Conservation (phyloP, 2,329 filamentous ascomycete species). For the Cadophora gregata region DNA sequence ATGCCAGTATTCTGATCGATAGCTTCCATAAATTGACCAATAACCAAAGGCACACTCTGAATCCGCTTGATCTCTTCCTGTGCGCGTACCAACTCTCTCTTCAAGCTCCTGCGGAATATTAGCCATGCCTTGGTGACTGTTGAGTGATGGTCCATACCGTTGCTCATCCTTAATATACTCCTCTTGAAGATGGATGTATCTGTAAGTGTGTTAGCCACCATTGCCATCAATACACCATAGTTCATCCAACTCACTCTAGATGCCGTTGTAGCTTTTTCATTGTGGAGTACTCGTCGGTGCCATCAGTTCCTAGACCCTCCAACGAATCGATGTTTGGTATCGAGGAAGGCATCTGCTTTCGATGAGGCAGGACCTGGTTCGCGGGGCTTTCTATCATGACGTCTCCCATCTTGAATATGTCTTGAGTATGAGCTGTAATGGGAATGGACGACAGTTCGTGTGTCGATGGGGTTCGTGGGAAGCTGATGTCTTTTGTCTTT, state of each 20-base stretch:
- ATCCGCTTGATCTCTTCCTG: conserved; percentile 99
- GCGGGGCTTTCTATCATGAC: conserved; percentile 82
- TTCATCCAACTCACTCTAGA: conserved; percentile 71
- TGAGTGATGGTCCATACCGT: conserved; percentile 58
- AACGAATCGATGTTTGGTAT: conserved; percentile 91
- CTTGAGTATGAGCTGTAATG: neutral
- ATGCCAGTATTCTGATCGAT: conserved; percentile 99
- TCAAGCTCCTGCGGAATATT: conserved; percentile 73
- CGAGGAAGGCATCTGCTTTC: conserved; percentile 77
- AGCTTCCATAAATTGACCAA: conserved; percentile 99
- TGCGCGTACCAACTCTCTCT: conserved; percentile 94
- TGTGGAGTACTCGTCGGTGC: conserved; percentile 90
- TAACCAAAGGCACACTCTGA: conserved; percentile 96
- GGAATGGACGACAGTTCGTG: conserved; percentile 12
- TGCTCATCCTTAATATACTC: conserved; percentile 99
- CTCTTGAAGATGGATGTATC: conserved; percentile 96
- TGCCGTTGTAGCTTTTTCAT: conserved; percentile 97
- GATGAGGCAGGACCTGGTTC: conserved; percentile 76
- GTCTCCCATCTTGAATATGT: conserved; percentile 73
- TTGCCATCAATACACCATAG: neutral
- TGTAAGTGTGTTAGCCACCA: conserved; percentile 47
- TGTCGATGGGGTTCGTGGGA: conserved; percentile 1
- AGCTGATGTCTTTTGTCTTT: conserved; percentile 13
- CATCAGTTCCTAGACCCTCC: conserved; percentile 81
- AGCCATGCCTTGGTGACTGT: conserved; percentile 18